A percentile compares a stretch with the other conserved stretches of the same genome.
Conservation (phyloP, 148 eudicot species). For the Camellia granthamiana region DNA sequence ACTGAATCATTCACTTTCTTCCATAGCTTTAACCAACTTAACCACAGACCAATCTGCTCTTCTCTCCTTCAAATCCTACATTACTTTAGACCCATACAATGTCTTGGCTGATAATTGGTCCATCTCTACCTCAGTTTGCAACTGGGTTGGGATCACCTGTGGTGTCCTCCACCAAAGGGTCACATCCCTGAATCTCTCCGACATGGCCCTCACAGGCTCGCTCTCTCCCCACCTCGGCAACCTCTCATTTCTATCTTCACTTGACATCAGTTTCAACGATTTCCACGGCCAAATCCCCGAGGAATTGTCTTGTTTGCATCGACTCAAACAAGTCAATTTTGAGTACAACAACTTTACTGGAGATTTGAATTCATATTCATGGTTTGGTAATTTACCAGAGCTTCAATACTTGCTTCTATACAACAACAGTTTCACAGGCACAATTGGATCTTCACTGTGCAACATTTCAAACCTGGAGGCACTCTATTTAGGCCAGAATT, state of each 20-base stretch:
- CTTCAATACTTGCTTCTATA: no score
- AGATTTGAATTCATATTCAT: no score
- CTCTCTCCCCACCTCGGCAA: constrained; percentile 2
- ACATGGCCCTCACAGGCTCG: neutral
- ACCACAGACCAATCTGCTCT: no score
- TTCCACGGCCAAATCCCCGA: constrained; percentile 7
- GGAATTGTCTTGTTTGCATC: neutral
- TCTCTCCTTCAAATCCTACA: no score
- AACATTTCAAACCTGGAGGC: constrained; percentile 6
- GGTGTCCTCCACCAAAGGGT: neutral
- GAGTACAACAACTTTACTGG: constrained; percentile 2
- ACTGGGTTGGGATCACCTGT: no score
- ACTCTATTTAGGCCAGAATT: neutral
- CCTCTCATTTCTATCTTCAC: neutral
- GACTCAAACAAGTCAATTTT: neutral
- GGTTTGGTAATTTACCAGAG: no score
- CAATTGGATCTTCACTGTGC: neutral
- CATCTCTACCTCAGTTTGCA: no score
- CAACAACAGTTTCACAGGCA: no score
- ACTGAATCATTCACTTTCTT: no score
- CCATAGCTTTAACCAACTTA: no score
- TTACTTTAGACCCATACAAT: no score
- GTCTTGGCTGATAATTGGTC: no score
- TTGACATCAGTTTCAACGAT: neutral
- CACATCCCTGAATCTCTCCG: neutral